Base-by-base conservation (phyloP, 305 asterid genomes). In the Salvia sclarea region DNA sequence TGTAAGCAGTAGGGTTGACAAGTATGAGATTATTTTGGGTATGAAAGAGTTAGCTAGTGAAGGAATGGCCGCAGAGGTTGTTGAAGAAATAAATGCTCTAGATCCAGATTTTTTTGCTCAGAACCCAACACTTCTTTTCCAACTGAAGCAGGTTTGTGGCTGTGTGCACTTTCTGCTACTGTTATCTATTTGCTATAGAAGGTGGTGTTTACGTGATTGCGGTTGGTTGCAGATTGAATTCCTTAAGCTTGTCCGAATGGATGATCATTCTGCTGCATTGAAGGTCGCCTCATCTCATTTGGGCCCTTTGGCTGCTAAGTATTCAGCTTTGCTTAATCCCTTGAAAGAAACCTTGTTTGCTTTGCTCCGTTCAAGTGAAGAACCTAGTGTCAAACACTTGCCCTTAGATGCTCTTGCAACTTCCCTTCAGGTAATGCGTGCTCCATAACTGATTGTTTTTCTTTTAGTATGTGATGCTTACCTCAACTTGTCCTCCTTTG, bases 41-140 rank as follows among this genome's bases (percentile, higher is more conserved):
- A 72, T 91, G 80, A 89, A 89, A 83, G 96, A 91, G 65, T 80
- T 91, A 50, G 91, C 95, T 24, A 82, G 83, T 84, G 85, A 80
- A 71, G 98, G 98, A 77, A 87, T 94, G 97, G 82, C 97, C 5
- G 83, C 81, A n/a, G 96, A 94, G 81, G 98, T 94, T 63, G 82
- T 91, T 73, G 97, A 89, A 69, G 93, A 94, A 78, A 87, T 94
- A 22, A 89, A 83, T 79, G 69, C 81, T 54, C 70, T 91, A 58
- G 91, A 91, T 81, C 89, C 93, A 47, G 87, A 78, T 45, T 91
- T 94, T 80, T 91, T 91, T 76, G 48, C 67, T 31, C 85, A 89
- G 64, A 89, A 89, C 66, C 93, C 98, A 33, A 68, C 76, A 17
- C 73, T 91, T 72, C 86, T 94, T 30, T 94, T 94, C 82, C 96